phyloP scores from a whole-genome alignment of 495 filamentous ascomycete genomes.

The Aspergillus indologenus region DNA sequence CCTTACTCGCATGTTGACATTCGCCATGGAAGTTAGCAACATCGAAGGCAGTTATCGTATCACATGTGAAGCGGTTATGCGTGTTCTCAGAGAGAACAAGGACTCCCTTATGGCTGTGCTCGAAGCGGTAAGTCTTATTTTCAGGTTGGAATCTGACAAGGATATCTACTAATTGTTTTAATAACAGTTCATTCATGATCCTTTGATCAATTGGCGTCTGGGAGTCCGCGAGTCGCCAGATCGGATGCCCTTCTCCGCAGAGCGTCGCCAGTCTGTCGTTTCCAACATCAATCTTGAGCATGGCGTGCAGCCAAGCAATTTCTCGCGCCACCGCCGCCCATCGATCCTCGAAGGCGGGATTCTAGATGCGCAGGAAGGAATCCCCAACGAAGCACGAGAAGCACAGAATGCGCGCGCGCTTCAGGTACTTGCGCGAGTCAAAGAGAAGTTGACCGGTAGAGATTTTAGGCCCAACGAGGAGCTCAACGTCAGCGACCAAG shows the following conservation, averaged over 20 bases:
- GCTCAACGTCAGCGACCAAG: constrained; percentile 80
- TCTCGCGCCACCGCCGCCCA: constrained; percentile 45
- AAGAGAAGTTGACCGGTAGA: constrained; percentile 83
- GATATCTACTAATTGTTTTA: constrained; percentile 13
- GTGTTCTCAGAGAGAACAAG: constrained; percentile 92
- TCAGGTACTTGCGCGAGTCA: constrained; percentile 86
- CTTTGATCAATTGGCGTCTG: constrained; percentile 93
- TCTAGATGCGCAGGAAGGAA: constrained; percentile 48
- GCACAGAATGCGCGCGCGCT: constrained; percentile 90
- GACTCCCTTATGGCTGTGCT: constrained; percentile 97
- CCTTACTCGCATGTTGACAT: constrained; percentile 96
- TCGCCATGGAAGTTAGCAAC: constrained; percentile 99
- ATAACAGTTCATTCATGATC: constrained; percentile 89
- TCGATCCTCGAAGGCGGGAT: constrained; percentile 52
- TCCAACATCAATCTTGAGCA: constrained; percentile 56
- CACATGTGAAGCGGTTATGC: constrained; percentile 97
- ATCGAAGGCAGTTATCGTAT: constrained; percentile 98
- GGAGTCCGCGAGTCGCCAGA: constrained; percentile 79
- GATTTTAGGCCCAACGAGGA: constrained; percentile 69
- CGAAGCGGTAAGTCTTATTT: constrained; percentile 73
- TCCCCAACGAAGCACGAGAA: constrained; percentile 57
- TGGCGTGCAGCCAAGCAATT: constrained; percentile 44
- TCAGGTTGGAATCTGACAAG: neutral
- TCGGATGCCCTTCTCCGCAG: constrained; percentile 75
- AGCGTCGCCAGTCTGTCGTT: constrained; percentile 73